A percentile compares a stretch with the other conserved stretches of the same genome.
phyloP scores from a whole-genome alignment of 257 asterid species.

The Solanum pinnatisectum region DNA sequence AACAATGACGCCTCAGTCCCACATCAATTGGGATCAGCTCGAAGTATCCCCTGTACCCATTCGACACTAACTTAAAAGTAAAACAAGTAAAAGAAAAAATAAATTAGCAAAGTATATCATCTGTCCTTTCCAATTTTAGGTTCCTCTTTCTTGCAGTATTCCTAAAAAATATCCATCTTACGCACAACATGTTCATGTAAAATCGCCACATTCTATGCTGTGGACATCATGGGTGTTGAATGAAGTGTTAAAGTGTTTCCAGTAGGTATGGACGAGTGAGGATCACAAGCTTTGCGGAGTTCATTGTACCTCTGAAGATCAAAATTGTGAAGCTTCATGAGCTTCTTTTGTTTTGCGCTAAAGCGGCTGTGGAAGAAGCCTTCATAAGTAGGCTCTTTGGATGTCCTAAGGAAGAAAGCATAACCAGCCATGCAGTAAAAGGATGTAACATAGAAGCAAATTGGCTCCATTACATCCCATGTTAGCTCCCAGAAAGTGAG shows the following conservation, averaged over 20 bases:
- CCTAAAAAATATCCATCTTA: not conserved
- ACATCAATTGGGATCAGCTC: not conserved
- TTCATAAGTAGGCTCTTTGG: conserved; percentile 72
- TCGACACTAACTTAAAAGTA: not conserved
- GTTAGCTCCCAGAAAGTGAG: conserved; percentile 90
- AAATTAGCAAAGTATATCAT: not conserved
- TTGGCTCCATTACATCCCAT: conserved; percentile 98
- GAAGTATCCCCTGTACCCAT: not conserved
- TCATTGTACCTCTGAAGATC: conserved; percentile 49
- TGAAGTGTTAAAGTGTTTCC: not conserved
- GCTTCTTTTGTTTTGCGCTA: conserved; percentile 40
- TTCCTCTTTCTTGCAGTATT: not conserved
- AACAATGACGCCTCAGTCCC: not conserved
- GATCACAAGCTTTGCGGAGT: conserved; percentile 37
- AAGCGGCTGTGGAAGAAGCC: conserved; percentile 76
- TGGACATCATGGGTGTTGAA: not conserved
- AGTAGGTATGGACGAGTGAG: conserved; percentile 1
- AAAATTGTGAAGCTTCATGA: conserved; percentile 44
- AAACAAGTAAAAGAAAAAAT: not conserved
- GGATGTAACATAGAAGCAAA: conserved; percentile 78
- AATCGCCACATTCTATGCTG: not conserved
- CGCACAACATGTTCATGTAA: not conserved
- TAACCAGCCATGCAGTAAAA: conserved; percentile 74
- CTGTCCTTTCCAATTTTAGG: not conserved
- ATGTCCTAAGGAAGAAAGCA: conserved; percentile 61